Percentiles rank a stretch among this genome's conserved stretches.
Evolutionary conservation across 2,329 filamentous ascomycete species (phyloP).

Genomic region (Trichoderma sp.): DNA sequence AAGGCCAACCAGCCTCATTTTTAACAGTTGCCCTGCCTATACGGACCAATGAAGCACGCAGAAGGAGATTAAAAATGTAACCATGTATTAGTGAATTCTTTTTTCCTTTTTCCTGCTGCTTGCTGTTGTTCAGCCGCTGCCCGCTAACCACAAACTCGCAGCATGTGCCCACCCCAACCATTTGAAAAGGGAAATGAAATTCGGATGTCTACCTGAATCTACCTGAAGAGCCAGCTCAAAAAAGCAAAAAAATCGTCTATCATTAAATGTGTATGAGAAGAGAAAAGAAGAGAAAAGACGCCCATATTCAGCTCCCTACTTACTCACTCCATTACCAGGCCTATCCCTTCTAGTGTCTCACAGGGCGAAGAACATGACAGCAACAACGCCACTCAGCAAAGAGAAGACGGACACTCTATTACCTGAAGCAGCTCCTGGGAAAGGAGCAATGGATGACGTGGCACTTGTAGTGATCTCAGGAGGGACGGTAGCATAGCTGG

Average conservation of each 20-base stretch:
- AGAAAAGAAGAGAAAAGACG: neutral
- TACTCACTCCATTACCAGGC: neutral
- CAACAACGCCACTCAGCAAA: conserved; percentile 10
- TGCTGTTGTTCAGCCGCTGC: conserved; percentile 2
- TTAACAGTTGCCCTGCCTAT: neutral
- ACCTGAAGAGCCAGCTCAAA: conserved; percentile 1
- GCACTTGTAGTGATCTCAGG: neutral
- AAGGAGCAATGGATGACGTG: conserved; percentile 7
- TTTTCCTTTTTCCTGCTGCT: neutral
- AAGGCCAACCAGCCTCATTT: conserved; percentile 1
- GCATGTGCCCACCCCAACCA: neutral
- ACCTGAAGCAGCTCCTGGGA: conserved; percentile 12
- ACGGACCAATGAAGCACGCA: neutral
- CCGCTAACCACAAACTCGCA: neutral
- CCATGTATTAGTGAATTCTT: neutral
- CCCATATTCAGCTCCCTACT: neutral
- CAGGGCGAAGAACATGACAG: conserved; percentile 8
- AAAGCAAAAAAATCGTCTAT: conserved; percentile 9
- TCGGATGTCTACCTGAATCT: neutral
- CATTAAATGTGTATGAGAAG: conserved; percentile 14
- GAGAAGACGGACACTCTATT: neutral
- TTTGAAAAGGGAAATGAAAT: neutral
- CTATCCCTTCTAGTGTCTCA: neutral
- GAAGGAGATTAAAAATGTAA: conserved; percentile 9
- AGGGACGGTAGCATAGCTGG: neutral